Percentiles rank a stretch among this genome's conserved stretches.
Evolutionary conservation across 176 grass and related monocot species (phyloP).

Genomic region (Bothriochloa decipiens): DNA sequence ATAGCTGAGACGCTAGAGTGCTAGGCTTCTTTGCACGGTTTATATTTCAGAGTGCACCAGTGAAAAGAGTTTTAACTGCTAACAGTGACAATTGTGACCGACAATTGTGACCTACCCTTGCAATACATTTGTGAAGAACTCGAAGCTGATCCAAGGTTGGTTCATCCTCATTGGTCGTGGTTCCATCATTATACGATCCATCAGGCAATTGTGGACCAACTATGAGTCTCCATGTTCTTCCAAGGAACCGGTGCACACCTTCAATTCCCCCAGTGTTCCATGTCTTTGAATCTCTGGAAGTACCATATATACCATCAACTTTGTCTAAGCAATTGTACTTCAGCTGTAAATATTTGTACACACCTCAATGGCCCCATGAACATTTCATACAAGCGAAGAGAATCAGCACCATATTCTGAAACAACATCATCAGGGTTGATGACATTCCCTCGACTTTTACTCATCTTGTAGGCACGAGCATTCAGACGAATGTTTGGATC

Average conservation of each 20-base stretch:
- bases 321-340: constrained; percentile 19
- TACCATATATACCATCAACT: constrained; percentile 35
- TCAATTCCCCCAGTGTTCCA: constrained; percentile 97
- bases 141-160: constrained; percentile 81
- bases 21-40: background rate
- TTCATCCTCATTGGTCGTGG: constrained; percentile 52
- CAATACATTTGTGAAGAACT: constrained; percentile 89
- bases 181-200: constrained; percentile 80
- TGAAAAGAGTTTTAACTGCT: constrained; percentile 7
- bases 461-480: constrained; percentile 94
- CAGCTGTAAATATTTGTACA: constrained; percentile 28
- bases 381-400: constrained; percentile 98
- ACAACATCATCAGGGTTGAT: constrained; percentile 98
- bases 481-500: constrained; percentile 67
- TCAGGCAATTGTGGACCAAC: constrained; percentile 70
- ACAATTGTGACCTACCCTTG: constrained; percentile 60
- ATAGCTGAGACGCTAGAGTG: background rate
- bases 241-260: constrained; percentile 93
- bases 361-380: constrained; percentile 99
- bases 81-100: constrained; percentile 35
- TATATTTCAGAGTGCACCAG: constrained; percentile 14
- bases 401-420: constrained; percentile 95
- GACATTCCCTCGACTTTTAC: constrained; percentile 98
- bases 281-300: constrained; percentile 86
- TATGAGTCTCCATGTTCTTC: constrained; percentile 89